phyloP scores from a whole-genome alignment of 805 yeast genomes.

The Candida maltosa region DNA sequence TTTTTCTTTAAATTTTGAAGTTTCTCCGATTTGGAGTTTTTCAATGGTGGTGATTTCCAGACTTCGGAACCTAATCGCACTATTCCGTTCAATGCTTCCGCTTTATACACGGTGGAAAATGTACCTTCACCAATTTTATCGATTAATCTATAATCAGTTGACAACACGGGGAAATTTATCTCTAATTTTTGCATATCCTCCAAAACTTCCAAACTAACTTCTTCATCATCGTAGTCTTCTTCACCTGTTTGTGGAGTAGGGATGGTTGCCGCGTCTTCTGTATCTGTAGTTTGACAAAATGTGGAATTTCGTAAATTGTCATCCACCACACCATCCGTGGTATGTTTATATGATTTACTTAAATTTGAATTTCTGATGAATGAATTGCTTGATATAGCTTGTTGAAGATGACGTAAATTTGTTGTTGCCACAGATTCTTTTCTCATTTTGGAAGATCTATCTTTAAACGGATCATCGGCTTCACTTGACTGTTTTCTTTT shows the following conservation, averaged over 20 bases:
- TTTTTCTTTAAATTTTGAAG: slow-evolving; percentile 22
- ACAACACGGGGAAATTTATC: slow-evolving; percentile 51
- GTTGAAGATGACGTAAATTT: background rate
- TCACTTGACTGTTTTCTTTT: slow-evolving; percentile 3
- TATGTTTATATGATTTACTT: background rate
- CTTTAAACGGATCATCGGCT: slow-evolving; percentile 15
- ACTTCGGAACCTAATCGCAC: slow-evolving; percentile 35
- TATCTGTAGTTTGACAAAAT: background rate
- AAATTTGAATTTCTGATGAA: slow-evolving; percentile 7
- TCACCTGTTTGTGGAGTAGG: background rate
- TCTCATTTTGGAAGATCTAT: slow-evolving; percentile 1
- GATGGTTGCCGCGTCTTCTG: background rate
- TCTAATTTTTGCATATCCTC: slow-evolving; percentile 58
- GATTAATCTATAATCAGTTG: slow-evolving; percentile 45
- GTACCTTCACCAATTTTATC: slow-evolving; percentile 70
- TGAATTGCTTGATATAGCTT: background rate
- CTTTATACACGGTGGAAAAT: slow-evolving; percentile 59
- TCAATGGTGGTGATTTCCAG: slow-evolving; percentile 46
- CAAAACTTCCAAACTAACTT: slow-evolving; percentile 48
- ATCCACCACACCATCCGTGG: background rate
- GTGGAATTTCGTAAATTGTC: background rate
- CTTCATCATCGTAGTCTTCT: slow-evolving; percentile 35
- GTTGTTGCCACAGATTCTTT: background rate
- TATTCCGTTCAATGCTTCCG: slow-evolving; percentile 48
- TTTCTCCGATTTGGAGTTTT: slow-evolving; percentile 17